Percentiles rank a stretch among this genome's conserved stretches.
Conservation (phyloP, 2,329 filamentous ascomycete species). For the Penicillium sp. region DNA sequence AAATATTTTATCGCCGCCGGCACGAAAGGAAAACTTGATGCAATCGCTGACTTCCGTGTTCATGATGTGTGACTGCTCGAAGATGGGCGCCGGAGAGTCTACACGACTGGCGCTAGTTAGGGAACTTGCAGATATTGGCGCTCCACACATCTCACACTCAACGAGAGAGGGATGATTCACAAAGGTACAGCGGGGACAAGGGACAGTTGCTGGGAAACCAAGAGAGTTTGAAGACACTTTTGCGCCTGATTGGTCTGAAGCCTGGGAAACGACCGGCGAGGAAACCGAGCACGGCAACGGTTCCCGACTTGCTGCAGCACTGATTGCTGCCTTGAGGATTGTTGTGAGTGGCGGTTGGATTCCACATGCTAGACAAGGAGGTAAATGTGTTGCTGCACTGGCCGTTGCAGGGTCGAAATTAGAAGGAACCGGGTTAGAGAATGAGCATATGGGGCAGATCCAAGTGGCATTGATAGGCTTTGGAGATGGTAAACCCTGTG, state of each 20-base stretch:
- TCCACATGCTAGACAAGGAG: constrained; percentile 86
- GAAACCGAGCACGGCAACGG: constrained; percentile 12
- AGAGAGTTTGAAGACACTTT: neutral
- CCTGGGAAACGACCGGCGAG: neutral
- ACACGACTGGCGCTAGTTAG: constrained; percentile 48
- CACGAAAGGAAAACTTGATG: constrained; percentile 88
- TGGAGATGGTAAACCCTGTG: constrained; percentile 35
- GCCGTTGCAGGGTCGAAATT: constrained; percentile 87
- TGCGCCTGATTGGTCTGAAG: neutral
- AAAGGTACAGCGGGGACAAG: constrained; percentile 88
- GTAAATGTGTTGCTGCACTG: constrained; percentile 71
- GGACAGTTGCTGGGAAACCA: constrained; percentile 25
- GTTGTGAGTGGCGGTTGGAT: constrained; percentile 84
- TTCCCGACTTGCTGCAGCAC: constrained; percentile 58
- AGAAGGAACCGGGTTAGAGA: constrained; percentile 85
- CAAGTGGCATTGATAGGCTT: constrained; percentile 65
- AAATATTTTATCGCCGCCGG: constrained; percentile 84
- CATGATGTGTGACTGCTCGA: constrained; percentile 46
- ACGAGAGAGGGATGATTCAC: constrained; percentile 82
- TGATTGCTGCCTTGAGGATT: constrained; percentile 81
- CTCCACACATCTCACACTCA: constrained; percentile 88
- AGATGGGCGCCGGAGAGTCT: constrained; percentile 74
- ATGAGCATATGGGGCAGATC: constrained; percentile 94
- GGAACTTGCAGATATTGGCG: constrained; percentile 59
- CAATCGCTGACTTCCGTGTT: constrained; percentile 64